These are phyloP conservation scores for Allium fistulosum DNA, from an alignment of 106 monocot species.

Conservation along the genomic window DNA sequence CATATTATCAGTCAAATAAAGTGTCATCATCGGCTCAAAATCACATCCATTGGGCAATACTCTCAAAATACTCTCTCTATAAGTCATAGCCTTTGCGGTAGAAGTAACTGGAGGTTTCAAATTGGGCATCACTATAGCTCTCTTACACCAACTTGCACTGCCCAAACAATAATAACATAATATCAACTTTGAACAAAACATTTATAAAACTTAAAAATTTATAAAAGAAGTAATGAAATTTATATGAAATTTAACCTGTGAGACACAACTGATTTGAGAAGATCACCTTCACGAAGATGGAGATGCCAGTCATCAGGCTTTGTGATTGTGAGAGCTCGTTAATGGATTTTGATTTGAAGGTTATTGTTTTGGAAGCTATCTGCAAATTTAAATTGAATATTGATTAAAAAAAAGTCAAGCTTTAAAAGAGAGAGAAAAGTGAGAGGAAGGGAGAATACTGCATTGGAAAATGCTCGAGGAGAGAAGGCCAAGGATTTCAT, in stretches of 20 bases:
- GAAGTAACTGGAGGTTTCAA: slow-evolving; percentile 84
- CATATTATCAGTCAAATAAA: slow-evolving; percentile 85
- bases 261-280: slow-evolving; percentile 59
- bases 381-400: too few species aligned
- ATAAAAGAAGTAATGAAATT: not conserved
- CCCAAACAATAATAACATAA: not conserved
- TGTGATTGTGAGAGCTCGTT: slow-evolving; percentile 48
- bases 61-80: slow-evolving; percentile 58
- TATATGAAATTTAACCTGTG: slow-evolving; percentile 35
- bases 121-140: slow-evolving; percentile 96
- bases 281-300: slow-evolving; percentile 85
- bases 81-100: slow-evolving; percentile 57
- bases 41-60: slow-evolving; percentile 35
- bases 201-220: not conserved
- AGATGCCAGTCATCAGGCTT: slow-evolving; percentile 96
- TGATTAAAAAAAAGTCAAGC: too few species aligned
- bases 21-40: slow-evolving; percentile 85
- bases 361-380: too few species aligned
- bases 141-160: slow-evolving; percentile 63
- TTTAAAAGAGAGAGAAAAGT: too few species aligned
- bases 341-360: slow-evolving; percentile 6
- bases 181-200: too few species aligned
- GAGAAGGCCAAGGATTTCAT: too few species aligned
- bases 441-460: too few species aligned
- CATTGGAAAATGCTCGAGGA: too few species aligned